These are phyloP conservation scores for Cercis canadensis DNA, from an alignment of 306 rosid species.

Conservation along the genomic window DNA sequence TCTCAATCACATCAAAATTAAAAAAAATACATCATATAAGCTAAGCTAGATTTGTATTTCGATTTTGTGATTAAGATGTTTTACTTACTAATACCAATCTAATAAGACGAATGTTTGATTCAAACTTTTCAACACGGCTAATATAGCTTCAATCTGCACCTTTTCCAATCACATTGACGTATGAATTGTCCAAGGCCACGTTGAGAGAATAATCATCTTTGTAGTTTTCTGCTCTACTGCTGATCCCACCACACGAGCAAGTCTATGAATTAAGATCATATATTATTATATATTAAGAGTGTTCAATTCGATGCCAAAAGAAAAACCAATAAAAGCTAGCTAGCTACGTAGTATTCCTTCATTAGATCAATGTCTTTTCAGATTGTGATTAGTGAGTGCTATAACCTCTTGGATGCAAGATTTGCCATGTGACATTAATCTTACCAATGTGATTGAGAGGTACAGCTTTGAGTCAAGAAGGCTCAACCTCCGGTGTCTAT, in stretches of 20 bases:
- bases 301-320: no score
- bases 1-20: conserved; percentile 45
- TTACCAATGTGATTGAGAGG: conserved; percentile 43
- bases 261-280: not conserved
- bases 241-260: conserved; percentile 57
- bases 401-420: conserved; percentile 4
- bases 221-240: conserved; percentile 21
- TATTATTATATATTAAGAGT: no score
- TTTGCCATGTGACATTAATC: not conserved
- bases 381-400: conserved; percentile 30
- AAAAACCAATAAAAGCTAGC: no score
- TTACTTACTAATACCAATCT: conserved; percentile 41
- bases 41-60: conserved; percentile 31
- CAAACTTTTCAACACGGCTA: conserved; percentile 37
- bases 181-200: conserved; percentile 12
- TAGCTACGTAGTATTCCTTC: not conserved
- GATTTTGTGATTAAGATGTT: conserved; percentile 56
- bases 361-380: conserved; percentile 46
- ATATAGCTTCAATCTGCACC: conserved; percentile 28
- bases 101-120: conserved; percentile 44
- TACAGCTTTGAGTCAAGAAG: no score
- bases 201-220: conserved; percentile 18
- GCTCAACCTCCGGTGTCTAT: conserved; percentile 23
- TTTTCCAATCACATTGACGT: conserved; percentile 39
- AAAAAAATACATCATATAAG: not conserved